Percentiles rank a stretch among this genome's conserved stretches.
Evolutionary conservation across 768 basidiomycete species (phyloP).

Genomic region (Mycena crocata): DNA sequence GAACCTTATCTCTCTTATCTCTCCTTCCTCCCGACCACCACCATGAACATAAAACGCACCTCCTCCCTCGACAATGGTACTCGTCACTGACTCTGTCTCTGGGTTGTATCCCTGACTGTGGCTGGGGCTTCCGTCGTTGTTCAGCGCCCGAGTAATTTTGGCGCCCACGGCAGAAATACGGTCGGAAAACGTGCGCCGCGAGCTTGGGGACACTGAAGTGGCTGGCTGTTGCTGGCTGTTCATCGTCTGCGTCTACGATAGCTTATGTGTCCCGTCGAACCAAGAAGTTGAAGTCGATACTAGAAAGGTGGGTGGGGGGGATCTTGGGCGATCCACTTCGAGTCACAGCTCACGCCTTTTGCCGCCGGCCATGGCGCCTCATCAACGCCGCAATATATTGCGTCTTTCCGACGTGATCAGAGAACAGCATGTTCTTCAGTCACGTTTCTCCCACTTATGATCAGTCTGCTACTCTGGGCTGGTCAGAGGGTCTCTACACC

Average conservation of each 20-base stretch:
- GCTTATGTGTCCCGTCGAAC: not conserved
- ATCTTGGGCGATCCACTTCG: no score
- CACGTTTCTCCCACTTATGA: conserved; percentile 14
- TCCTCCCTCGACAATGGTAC: conserved; percentile 15
- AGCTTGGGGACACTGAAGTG: not conserved
- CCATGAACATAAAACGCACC: conserved; percentile 12
- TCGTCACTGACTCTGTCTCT: conserved; percentile 26
- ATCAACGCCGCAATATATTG: conserved; percentile 19
- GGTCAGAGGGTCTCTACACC: not conserved
- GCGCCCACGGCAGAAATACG: conserved; percentile 28
- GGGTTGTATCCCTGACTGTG: conserved; percentile 17
- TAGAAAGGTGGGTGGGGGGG: no score
- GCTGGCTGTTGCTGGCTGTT: not conserved
- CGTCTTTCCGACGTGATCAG: not conserved
- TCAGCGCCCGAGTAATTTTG: conserved; percentile 27
- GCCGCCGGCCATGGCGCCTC: no score
- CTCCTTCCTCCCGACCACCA: conserved; percentile 25
- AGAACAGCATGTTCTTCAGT: conserved; percentile 11
- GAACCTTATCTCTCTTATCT: conserved; percentile 25
- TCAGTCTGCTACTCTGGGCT: not conserved
- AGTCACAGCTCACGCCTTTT: no score
- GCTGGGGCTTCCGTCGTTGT: conserved; percentile 16
- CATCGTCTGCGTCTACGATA: not conserved
- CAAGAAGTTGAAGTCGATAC: not conserved
- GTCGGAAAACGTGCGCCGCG: conserved; percentile 23